A percentile compares a stretch with the other conserved stretches of the same genome.
phyloP scores from a whole-genome alignment of 176 grass and related monocot genomes.

The Hsuehochloa calcarea region DNA sequence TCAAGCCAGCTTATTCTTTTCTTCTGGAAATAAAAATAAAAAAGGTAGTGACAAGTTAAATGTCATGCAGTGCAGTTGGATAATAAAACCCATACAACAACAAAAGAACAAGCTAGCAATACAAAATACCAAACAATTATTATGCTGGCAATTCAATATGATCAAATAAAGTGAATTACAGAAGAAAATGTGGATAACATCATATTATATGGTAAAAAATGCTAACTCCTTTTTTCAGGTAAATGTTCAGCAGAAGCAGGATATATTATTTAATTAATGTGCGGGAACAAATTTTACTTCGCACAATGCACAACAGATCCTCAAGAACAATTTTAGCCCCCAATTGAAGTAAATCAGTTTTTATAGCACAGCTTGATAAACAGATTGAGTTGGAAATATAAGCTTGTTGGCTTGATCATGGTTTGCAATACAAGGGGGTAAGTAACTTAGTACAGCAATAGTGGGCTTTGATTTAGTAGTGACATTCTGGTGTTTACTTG shows the following conservation, averaged over 20 bases:
- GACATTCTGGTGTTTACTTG: not conserved
- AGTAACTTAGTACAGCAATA: not conserved
- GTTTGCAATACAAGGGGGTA: not conserved
- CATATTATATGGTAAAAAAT: not conserved
- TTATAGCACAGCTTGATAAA: not conserved
- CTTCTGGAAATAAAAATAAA: not conserved
- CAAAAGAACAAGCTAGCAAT: not conserved
- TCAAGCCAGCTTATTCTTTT: slow-evolving; percentile 36
- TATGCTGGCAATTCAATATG: not conserved
- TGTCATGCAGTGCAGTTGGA: not conserved
- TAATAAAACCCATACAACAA: not conserved
- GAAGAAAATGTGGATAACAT: not conserved
- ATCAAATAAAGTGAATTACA: not conserved
- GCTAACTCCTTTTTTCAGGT: not conserved
- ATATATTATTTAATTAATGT: not conserved
- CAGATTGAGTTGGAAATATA: not conserved
- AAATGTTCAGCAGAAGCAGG: not conserved
- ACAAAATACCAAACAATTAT: not conserved
- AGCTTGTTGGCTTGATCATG: not conserved
- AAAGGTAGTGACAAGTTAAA: not conserved
- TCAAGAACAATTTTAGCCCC: not conserved
- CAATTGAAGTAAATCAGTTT: not conserved
- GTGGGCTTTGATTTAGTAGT: not conserved
- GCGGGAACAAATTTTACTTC: not conserved
- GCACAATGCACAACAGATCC: not conserved